Conservation (phyloP, 129 eudicot species). For the Glebionis coronaria region DNA sequence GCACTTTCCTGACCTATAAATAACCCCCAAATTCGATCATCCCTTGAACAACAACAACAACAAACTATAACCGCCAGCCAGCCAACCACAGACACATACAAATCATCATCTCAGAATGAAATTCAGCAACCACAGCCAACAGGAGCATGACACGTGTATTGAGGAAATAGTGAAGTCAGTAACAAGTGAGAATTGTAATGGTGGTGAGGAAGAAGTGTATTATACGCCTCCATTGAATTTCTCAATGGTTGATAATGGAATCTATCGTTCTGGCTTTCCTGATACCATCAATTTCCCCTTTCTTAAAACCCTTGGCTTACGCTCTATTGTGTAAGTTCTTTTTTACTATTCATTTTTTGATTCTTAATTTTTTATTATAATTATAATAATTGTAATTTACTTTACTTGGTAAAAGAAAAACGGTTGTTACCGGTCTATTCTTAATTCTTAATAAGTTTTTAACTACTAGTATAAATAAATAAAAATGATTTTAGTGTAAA, state of each 20-base stretch:
- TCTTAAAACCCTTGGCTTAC: slow-evolving; percentile 67
- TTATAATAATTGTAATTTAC: too few relatives aligned
- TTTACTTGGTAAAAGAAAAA: too few relatives aligned
- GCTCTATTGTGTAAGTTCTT: slow-evolving; percentile 54
- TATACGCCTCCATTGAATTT: slow-evolving; percentile 71
- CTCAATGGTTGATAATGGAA: slow-evolving; percentile 69
- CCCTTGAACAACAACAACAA: too few relatives aligned
- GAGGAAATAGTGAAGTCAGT: slow-evolving; percentile 18
- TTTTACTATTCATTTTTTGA: neutral
- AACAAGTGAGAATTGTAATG: slow-evolving; percentile 21
- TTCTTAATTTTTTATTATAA: too few relatives aligned
- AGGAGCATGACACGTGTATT: slow-evolving; percentile 22
- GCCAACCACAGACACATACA: neutral
- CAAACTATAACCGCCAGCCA: slow-evolving; percentile 21
- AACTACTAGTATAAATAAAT: too few relatives aligned
- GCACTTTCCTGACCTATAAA: neutral
- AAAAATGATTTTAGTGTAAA: too few relatives aligned
- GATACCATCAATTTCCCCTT: slow-evolving; percentile 50
- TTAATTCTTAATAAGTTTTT: too few relatives aligned
- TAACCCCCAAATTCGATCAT: slow-evolving; percentile 5
- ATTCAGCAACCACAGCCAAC: slow-evolving; percentile 17
- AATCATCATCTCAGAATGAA: slow-evolving; percentile 14
- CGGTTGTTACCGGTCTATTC: too few relatives aligned
- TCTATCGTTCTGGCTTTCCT: slow-evolving; percentile 70
- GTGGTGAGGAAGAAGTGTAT: slow-evolving; percentile 34